A percentile compares a stretch with the other conserved stretches of the same genome.
phyloP scores from a whole-genome alignment of 2,329 filamentous ascomycete species.

The Epichloe hybrida region DNA sequence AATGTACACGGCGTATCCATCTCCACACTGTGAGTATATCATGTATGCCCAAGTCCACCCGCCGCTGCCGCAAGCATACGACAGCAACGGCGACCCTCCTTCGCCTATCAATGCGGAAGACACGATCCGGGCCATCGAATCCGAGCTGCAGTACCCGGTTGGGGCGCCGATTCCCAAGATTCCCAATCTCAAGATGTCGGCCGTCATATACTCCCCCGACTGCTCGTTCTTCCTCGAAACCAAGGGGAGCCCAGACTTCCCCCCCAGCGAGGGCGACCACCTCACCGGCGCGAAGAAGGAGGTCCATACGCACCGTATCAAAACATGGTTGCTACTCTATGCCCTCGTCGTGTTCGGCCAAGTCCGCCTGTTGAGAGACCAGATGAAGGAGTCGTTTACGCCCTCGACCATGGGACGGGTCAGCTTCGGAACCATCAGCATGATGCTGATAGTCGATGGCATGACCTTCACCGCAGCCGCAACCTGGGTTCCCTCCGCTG shows the following conservation, averaged over 20 bases:
- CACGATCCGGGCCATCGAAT: slow-evolving; percentile 42
- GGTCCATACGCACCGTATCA: slow-evolving; percentile 40
- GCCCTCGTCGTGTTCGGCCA: slow-evolving; percentile 46
- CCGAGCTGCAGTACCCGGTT: slow-evolving; percentile 46
- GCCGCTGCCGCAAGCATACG: slow-evolving; percentile 25
- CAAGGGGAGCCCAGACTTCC: slow-evolving; percentile 45
- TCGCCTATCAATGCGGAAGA: slow-evolving; percentile 21
- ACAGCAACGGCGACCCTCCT: slow-evolving; percentile 13
- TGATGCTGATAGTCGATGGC: slow-evolving; percentile 51
- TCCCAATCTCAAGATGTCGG: slow-evolving; percentile 47
- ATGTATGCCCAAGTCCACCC: slow-evolving; percentile 70
- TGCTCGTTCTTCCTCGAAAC: slow-evolving; percentile 54
- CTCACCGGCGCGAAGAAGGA: slow-evolving; percentile 48
- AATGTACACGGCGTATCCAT: slow-evolving; percentile 42
- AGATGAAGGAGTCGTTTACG: slow-evolving; percentile 53
- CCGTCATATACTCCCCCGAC: slow-evolving; percentile 56
- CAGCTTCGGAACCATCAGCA: slow-evolving; percentile 48
- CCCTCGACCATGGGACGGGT: slow-evolving; percentile 54
- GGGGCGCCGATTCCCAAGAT: slow-evolving; percentile 43
- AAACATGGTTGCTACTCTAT: slow-evolving; percentile 44
- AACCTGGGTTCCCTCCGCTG: slow-evolving; percentile 41
- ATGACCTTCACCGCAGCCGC: slow-evolving; percentile 43
- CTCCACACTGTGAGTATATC: slow-evolving; percentile 77
- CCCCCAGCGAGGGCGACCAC: slow-evolving; percentile 38
- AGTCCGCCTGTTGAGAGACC: slow-evolving; percentile 45